Evolutionary conservation across 768 basidiomycete genomes (phyloP), one percentile per base, ranked within the genome.

Genomic region (Suillus fuscotomentosus): DNA sequence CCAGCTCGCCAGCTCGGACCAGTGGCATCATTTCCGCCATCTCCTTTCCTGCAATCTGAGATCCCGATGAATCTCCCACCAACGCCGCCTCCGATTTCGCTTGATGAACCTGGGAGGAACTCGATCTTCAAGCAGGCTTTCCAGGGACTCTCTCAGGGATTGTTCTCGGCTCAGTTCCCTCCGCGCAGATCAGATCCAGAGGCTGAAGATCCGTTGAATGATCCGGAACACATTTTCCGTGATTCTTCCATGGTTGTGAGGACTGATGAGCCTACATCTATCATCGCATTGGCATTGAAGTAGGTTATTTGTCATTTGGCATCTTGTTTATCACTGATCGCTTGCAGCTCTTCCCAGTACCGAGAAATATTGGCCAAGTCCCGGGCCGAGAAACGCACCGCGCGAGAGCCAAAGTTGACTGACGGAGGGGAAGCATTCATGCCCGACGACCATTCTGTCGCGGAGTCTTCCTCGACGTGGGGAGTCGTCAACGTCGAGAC

Each of bases 191-290:
- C 83, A 72, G 86, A 81, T 41, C 78, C 85, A 67, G 87, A 89
- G 70, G 79, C 62, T 5, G 89, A 90, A 13, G 89, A 92, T 70
- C 84, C 86, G 5, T 83, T 89, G 75, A 83, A 84, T 66, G 90
- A 94, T 72, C 89, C 89, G 1, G 96, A 98, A 70, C 95, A 99
- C 72, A 90, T 99, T 56, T 98, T 97, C 78, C 84, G 93, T 43
- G 96, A 97, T 71, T 95, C 94, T 17, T 89, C 91, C 2, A 96
- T 99, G 86, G 89, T 98, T 60, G 91, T 99, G 22, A 86, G 97
- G 22, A 95, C 95, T 22, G 95, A 98, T 74, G 97, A 99, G 72
- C 97, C 97, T 3, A 97, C 96, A 0, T 98, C 97, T 20, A 97
- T 99, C 71, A 95, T 99, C 67, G 96, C 97, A 8, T 88, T 98